Base-by-base conservation (phyloP, 352 stramenopile species). In the Aphanomyces euteiches region DNA sequence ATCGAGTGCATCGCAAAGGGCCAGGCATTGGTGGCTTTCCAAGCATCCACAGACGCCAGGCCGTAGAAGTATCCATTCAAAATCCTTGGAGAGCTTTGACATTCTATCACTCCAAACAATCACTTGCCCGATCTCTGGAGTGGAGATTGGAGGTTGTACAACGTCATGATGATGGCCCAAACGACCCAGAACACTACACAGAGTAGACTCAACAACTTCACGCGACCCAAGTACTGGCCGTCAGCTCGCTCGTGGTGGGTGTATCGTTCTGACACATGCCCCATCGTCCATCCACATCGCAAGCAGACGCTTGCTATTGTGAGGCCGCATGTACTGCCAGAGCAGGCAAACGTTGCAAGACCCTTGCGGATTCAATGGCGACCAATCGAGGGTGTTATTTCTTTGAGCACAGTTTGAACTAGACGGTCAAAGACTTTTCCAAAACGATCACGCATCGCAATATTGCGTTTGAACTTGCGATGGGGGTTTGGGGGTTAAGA, bases 301-400 rank as follows among this genome's bases (percentile, higher is more conserved):
- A 72, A 60, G 15, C 41, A 71, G 0, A 71, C 58, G 45, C 59
- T 65, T 10, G 37, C 45, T 38, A 58, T 66, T 10, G 71, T 72
- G 28, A 3, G 63, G 0, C 47, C 54, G 50, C 28, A 53, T 8
- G 63, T 74, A 34, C 43, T 64, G 3, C 50, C 61, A 67, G 56
- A 69, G 45, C 65, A 72, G 1, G 66, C 10, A 48, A 70, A 73
- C 39, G 72, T 73, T 1, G 72, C 67, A 12, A 73, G 34, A 4
- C 65, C 56, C 57, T 75, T 75, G 3, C 64, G 34, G 40, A 75
- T 69, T n/a, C 2, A 66, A 57, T 66, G 38, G 7, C 2, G 2
- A 66, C 57, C 57, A 48, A 66, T 66, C 15, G 3, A 12, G 13
- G 17, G 8, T 28, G 1, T 53, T 21, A 57, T 36, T 10, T 10